phyloP scores from a whole-genome alignment of 352 stramenopile genomes.

The Globisporangium viniferum region DNA sequence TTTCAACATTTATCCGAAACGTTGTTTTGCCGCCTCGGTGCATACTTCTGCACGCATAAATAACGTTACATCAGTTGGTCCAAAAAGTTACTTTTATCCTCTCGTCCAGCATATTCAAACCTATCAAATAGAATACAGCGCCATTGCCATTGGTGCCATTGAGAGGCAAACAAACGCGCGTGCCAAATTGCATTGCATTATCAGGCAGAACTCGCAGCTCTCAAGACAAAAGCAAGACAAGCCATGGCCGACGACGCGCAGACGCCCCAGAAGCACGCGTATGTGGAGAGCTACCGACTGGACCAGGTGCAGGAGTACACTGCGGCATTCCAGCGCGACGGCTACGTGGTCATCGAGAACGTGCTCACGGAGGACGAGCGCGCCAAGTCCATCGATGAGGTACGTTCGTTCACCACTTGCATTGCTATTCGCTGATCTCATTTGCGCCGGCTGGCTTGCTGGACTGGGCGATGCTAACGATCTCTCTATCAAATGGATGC shows the following conservation, averaged over 20 bases:
- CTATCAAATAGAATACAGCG: neutral
- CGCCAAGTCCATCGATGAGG: slow-evolving; percentile 34
- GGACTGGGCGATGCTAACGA: neutral
- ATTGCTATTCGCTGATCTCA: neutral
- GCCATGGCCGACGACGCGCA: slow-evolving; percentile 6
- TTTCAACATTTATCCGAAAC: no score
- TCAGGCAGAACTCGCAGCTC: neutral
- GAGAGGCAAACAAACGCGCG: neutral
- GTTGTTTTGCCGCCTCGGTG: no score
- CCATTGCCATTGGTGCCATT: neutral
- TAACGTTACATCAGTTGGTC: no score
- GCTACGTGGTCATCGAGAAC: slow-evolving; percentile 44
- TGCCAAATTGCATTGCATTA: slow-evolving; percentile 6
- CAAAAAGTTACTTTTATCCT: neutral
- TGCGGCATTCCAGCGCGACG: slow-evolving; percentile 36
- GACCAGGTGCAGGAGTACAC: slow-evolving; percentile 34
- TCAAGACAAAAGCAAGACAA: neutral
- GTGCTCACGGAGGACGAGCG: slow-evolving; percentile 31
- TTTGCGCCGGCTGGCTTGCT: neutral
- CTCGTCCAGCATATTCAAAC: neutral
- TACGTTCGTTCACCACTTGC: neutral
- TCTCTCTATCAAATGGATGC: neutral
- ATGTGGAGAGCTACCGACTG: slow-evolving; percentile 19
- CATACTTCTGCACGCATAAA: no score
- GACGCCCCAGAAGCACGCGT: neutral